Base-by-base conservation (phyloP, 2,329 filamentous ascomycete species). In the Alternaria sp. region DNA sequence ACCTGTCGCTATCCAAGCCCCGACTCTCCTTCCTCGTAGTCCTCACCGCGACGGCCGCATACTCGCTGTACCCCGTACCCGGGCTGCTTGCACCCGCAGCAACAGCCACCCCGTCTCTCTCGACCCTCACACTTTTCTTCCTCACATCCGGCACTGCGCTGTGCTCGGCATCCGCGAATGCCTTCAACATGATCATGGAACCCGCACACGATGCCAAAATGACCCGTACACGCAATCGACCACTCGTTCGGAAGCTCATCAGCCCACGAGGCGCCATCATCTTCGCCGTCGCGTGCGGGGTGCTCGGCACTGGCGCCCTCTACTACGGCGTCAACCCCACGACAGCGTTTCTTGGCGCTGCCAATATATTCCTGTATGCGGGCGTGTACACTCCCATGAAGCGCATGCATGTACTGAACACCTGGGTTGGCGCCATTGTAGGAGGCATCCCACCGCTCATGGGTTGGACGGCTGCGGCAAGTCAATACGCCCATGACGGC, bases 151-250 rank as follows among this genome's bases (percentile, higher is more conserved):
- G 95, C 61, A 98, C 95, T 0, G 89, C 94, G 5, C 85, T 97
- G 20, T 95, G 92, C 77, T 91, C 88, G n/a, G 93, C 94, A 43
- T 92, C 91, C 60, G 95, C 95, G 43, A 99, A 99, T 77, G 88
- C 95, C 2, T 84, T 98, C 67, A 99, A 99, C 80, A 99, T 99
- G 95, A 88, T 97, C 59, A 93, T 97, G 80, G 95, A 99, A 80
- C 91, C 89, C 9, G 85, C 89, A 61, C 94, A 94, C 74, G 95
- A 99, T 78, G 92, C 93, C 46, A 88, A 91, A 72, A 99, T 99
- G 95, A 89, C 87, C 36, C 88, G 95, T n/a, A 99, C 95, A 2
- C 87, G 92, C 28, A 97, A 97, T 70, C 83, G 95, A 5, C 95
- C 95, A 0, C 84, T 99, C 0, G 95, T 97, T 4, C 87, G 95